Conservation (phyloP, 768 basidiomycete species). For the Collybia mongolica region DNA sequence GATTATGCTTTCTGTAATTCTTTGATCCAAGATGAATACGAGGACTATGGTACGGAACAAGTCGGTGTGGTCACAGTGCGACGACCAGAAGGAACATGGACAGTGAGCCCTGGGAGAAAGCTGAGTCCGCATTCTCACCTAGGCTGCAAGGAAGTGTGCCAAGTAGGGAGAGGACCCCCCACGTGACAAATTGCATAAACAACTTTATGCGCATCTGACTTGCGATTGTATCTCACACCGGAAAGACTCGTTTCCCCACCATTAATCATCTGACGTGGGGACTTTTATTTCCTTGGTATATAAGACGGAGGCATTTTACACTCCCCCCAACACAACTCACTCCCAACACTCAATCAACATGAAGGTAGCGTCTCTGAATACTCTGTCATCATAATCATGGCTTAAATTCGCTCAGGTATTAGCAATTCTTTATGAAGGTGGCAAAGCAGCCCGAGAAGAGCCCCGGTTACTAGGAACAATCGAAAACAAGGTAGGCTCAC, state of each 20-base stretch:
- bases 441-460: constrained; percentile 62
- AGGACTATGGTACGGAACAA: background rate
- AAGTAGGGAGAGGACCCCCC: constrained; percentile 2
- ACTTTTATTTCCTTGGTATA: background rate
- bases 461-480: constrained; percentile 77
- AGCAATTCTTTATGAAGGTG: constrained; percentile 73
- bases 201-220: constrained; percentile 1
- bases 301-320: constrained; percentile 2
- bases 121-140: background rate
- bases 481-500: constrained; percentile 63
- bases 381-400: background rate
- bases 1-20: no score
- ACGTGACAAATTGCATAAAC: constrained; percentile 11
- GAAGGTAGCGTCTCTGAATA: constrained; percentile 33
- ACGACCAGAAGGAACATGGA: no score
- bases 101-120: no score
- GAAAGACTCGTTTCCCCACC: constrained; percentile 5
- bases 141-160: background rate
- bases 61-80: background rate
- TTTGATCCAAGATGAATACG: no score
- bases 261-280: constrained; percentile 9
- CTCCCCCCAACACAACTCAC: background rate
- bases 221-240: constrained; percentile 7
- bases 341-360: constrained; percentile 22
- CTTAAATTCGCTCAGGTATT: constrained; percentile 46